Evolutionary conservation across 2,329 filamentous ascomycete genomes (phyloP).

Genomic region (Fusarium humuli): DNA sequence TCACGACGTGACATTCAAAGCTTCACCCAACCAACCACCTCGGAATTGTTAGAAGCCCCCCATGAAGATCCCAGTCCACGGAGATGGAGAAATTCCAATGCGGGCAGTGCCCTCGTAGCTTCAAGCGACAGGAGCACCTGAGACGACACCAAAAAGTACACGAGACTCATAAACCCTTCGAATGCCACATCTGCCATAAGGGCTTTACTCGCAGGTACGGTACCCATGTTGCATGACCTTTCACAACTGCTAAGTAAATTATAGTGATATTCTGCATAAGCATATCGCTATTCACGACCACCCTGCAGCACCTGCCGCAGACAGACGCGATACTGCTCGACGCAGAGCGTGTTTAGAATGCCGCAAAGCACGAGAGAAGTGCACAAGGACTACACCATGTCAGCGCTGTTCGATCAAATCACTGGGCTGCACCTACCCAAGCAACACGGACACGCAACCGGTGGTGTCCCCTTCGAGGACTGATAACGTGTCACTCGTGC

Average conservation of each 20-base stretch:
- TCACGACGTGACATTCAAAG: neutral
- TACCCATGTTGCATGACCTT: accelerated
- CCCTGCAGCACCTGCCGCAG: neutral
- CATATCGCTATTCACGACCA: slow-evolving; percentile 10
- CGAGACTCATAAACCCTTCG: slow-evolving; percentile 17
- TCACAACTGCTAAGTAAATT: accelerated
- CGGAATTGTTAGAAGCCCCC: neutral
- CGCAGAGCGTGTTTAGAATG: slow-evolving; percentile 32
- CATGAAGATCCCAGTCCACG: neutral
- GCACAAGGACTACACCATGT: slow-evolving; percentile 24
- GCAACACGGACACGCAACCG: accelerated
- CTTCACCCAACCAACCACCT: neutral
- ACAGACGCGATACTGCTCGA: neutral
- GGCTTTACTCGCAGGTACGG: slow-evolving; percentile 36
- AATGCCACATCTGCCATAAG: slow-evolving; percentile 32
- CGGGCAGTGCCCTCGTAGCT: slow-evolving; percentile 23
- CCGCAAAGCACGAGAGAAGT: slow-evolving; percentile 32
- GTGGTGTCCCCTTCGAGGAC: neutral
- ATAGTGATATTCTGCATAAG: slow-evolving; percentile 8
- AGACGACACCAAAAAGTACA: slow-evolving; percentile 37
- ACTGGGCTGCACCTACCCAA: slow-evolving; percentile 20
- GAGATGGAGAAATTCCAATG: slow-evolving; percentile 32
- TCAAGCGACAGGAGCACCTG: slow-evolving; percentile 39
- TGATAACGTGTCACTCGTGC: neutral
- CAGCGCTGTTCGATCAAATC: slow-evolving; percentile 19